These are phyloP conservation scores for Quercus parvula DNA, from an alignment of 306 rosid species.

Conservation along the genomic window DNA sequence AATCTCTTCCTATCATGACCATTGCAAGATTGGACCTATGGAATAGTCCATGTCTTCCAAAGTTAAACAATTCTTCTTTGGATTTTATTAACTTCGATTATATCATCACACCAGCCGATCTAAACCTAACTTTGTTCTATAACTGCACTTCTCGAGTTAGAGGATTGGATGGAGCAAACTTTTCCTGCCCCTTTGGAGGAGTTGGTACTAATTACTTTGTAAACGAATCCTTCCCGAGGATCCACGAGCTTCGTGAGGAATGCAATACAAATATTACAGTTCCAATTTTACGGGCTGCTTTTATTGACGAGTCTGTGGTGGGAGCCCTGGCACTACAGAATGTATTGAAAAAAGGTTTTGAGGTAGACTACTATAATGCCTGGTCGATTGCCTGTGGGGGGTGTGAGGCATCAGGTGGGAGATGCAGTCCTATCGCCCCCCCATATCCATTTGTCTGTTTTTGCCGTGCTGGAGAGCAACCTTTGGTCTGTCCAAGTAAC, in stretches of 20 bases:
- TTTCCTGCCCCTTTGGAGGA: neutral
- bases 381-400: accelerated
- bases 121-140: slow-evolving; percentile 23
- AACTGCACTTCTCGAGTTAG: neutral
- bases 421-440: neutral
- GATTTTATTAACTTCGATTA: slow-evolving; percentile 9
- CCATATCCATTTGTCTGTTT: neutral
- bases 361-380: neutral
- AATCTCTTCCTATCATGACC: neutral
- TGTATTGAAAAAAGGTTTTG: neutral
- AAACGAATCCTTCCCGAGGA: neutral
- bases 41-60: neutral
- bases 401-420: neutral
- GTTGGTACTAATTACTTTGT: neutral
- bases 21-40: slow-evolving; percentile 34
- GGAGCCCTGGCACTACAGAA: accelerated
- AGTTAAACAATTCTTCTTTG: too few species aligned
- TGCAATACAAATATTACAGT: accelerated
- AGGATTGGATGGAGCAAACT: neutral
- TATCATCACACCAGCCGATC: neutral
- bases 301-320: too few species aligned
- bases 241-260: too few species aligned
- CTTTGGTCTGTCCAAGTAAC: neutral
- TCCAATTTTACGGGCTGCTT: too few species aligned
- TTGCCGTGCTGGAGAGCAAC: neutral